Percentiles rank a stretch among this genome's conserved stretches.
These are phyloP conservation scores for Boechera divaricarpa DNA, from an alignment of 345 rosid species.

Conservation along the genomic window DNA sequence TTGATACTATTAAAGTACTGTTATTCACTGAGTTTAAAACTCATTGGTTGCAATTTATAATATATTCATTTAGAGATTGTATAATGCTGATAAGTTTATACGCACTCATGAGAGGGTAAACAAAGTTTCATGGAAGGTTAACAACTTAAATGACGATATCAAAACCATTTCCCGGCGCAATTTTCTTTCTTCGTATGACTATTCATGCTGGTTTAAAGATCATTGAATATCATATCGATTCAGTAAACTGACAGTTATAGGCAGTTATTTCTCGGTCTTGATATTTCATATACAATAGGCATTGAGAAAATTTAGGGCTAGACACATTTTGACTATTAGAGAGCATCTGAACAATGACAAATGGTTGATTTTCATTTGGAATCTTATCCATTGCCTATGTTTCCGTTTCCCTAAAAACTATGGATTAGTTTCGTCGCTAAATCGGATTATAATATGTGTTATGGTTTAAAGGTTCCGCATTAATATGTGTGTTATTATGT, in stretches of 20 bases:
- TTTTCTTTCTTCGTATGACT: background rate
- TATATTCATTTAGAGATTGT: background rate
- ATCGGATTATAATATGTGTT: background rate
- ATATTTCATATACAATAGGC: background rate
- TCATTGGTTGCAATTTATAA: constrained; percentile 11
- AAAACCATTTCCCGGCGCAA: background rate
- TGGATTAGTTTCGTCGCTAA: background rate
- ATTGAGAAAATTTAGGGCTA: background rate
- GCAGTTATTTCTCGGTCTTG: background rate
- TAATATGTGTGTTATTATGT: background rate
- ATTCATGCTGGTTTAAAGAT: constrained; percentile 12
- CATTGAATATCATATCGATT: no score
- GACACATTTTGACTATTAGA: background rate
- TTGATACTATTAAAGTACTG: background rate
- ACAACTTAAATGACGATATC: background rate
- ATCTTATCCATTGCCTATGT: background rate
- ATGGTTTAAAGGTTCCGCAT: background rate
- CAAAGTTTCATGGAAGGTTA: background rate
- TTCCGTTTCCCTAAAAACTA: background rate
- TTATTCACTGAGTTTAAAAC: background rate
- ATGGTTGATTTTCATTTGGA: no score
- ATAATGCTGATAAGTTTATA: background rate
- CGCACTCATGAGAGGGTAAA: background rate
- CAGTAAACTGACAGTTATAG: background rate
- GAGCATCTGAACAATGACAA: background rate